Base-by-base conservation (phyloP, 202 grass and related monocot genomes). In the Cymbopogon flexuosus region DNA sequence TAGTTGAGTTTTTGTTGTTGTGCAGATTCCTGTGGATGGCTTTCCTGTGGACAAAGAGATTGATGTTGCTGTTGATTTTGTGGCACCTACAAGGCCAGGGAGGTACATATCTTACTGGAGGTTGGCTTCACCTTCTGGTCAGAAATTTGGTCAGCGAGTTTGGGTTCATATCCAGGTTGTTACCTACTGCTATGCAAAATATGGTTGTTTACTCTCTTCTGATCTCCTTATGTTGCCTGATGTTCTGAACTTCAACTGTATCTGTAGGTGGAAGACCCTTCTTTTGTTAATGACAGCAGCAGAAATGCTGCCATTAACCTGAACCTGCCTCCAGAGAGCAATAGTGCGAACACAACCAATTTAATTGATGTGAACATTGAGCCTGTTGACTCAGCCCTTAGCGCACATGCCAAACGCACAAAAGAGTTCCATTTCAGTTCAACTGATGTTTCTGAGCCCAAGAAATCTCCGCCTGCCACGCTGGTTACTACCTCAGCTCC, bases 151-250 rank as follows among this genome's bases (percentile, higher is more conserved):
- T 34, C 91, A 94, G 72, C 86, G 83, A 35, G 89, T 97, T 92
- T 97, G 94, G 94, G 91, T 94, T 87, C 81, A 94, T 77, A 94
- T 97, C 70, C 81, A 94, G 94, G 94, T 97, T 70, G 33, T 52
- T 67, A 46, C 65, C 46, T 34, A 35, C 34, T 65, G 21, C 46
- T 78, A 79, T 73, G 30, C 5, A 75, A 34, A 1, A 10, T 18
- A 6, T 72, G 34, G 16, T 52, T 62, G 27, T 59, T 14, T 80
- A 18, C 46, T 65, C 19, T 54, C 51, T 15, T 22, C 12, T 49
- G 5, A 4, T 22, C 68, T 29, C 14, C 63, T 61, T 84, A 9
- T 61, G 68, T 71, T 36, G 16, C 23, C 51, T 77, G 22, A 70
- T 47, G 49, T 59, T 62, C 51, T 78, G 39, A 76, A 40, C 70